These are phyloP conservation scores for Saitozyma podzolica DNA, from an alignment of 768 basidiomycete genomes.

Conservation along the genomic window DNA sequence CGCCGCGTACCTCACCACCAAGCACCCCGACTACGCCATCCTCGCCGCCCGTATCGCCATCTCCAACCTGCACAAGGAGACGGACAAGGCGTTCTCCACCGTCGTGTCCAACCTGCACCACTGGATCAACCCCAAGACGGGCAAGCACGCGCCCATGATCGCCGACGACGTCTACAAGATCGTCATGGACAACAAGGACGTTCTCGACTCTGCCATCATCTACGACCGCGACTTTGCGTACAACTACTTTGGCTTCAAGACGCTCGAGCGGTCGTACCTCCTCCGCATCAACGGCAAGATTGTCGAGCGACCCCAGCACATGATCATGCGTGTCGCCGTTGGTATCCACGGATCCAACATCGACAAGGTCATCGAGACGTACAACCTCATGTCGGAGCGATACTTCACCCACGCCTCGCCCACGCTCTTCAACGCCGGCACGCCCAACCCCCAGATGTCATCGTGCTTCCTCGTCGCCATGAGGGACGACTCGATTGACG, in stretches of 20 bases:
- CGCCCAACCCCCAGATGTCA: constrained; percentile 85
- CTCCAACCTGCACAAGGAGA: constrained; percentile 98
- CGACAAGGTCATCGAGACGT: constrained; percentile 82
- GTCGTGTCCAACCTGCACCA: constrained; percentile 88
- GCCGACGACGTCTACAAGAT: constrained; percentile 79
- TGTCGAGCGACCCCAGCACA: constrained; percentile 96
- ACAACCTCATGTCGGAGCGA: constrained; percentile 92
- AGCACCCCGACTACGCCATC: constrained; percentile 95
- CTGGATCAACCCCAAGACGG: constrained; percentile 97
- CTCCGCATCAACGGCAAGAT: constrained; percentile 91
- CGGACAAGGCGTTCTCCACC: constrained; percentile 92
- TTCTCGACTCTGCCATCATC: constrained; percentile 89
- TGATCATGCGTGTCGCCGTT: constrained; percentile 99
- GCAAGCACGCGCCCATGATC: constrained; percentile 82
- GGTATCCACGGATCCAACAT: constrained; percentile 91
- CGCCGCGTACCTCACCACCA: constrained; percentile 93
- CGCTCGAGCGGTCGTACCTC: constrained; percentile 94
- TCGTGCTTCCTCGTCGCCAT: constrained; percentile 98
- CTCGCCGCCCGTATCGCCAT: constrained; percentile 98
- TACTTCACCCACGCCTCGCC: constrained; percentile 99
- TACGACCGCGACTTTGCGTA: constrained; percentile 98
- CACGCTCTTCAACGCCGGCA: constrained; percentile 95
- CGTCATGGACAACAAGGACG: constrained; percentile 75
- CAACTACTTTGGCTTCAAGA: constrained; percentile 99
- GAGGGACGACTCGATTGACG: constrained; percentile 98